phyloP scores from a whole-genome alignment of 2,329 filamentous ascomycete genomes.

The Periconia sp. region DNA sequence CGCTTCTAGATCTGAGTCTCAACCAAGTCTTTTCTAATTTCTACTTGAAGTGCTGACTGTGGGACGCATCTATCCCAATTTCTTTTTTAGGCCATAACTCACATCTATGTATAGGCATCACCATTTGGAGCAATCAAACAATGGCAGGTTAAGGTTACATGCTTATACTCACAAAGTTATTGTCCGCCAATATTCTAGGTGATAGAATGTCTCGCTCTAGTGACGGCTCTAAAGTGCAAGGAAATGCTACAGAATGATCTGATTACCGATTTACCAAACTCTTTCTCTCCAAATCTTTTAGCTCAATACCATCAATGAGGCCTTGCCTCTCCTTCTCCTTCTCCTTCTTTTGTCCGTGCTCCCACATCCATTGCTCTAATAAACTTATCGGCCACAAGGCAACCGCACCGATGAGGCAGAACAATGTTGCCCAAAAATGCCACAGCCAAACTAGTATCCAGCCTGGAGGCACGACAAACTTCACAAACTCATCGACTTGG shows the following conservation, averaged over 20 bases:
- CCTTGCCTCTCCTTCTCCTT: background rate
- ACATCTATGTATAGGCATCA: too few species aligned
- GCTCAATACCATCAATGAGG: slow-evolving; percentile 14
- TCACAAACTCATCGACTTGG: slow-evolving; percentile 75
- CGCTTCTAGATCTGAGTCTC: too few species aligned
- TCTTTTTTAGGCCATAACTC: too few species aligned
- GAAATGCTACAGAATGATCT: background rate
- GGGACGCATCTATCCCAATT: too few species aligned
- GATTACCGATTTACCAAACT: slow-evolving; percentile 11
- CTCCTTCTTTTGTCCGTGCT: background rate
- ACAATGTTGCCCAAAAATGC: slow-evolving; percentile 68
- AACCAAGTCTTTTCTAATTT: too few species aligned
- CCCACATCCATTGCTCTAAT: slow-evolving; percentile 50
- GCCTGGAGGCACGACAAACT: slow-evolving; percentile 68
- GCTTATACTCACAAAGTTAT: too few species aligned
- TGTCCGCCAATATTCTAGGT: too few species aligned
- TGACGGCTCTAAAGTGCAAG: too few species aligned
- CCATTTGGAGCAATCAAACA: too few species aligned
- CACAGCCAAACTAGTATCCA: slow-evolving; percentile 65
- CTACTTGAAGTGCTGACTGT: too few species aligned
- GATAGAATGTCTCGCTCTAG: too few species aligned
- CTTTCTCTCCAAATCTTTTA: slow-evolving; percentile 18
- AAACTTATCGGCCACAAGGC: slow-evolving; percentile 58
- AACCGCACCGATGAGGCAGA: slow-evolving; percentile 68
- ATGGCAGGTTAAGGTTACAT: too few species aligned